Evolutionary conservation across 345 rosid species (phyloP).

Genomic region (Turritis glabra): DNA sequence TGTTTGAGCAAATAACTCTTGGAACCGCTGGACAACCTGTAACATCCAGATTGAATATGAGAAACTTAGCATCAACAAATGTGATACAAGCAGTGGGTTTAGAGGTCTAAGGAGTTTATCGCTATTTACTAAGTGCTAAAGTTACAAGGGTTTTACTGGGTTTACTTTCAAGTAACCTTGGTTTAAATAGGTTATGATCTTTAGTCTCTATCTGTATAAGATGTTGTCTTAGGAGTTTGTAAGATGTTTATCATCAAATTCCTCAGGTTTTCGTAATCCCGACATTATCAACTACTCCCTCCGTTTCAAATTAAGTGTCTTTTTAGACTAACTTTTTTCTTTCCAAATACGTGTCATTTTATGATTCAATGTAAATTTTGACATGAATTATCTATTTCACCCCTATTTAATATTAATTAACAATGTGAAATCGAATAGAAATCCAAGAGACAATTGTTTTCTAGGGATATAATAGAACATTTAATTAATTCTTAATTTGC

Average conservation of each 20-base stretch:
- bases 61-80: slow-evolving; percentile 1
- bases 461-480: neutral
- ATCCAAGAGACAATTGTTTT: neutral
- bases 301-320: neutral
- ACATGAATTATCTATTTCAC: neutral
- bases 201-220: slow-evolving; percentile 11
- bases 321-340: neutral
- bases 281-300: neutral
- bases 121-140: neutral
- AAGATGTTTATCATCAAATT: neutral
- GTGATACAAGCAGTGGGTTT: neutral
- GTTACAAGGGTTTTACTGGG: slow-evolving; percentile 7
- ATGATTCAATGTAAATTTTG: neutral
- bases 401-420: neutral
- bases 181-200: slow-evolving; percentile 14
- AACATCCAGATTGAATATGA: slow-evolving; percentile 31
- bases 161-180: too few species aligned
- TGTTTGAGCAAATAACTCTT: slow-evolving; percentile 97
- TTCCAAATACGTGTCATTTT: neutral
- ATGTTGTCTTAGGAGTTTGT: slow-evolving; percentile 4
- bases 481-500: neutral
- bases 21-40: slow-evolving; percentile 99
- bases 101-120: neutral
- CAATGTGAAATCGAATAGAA: neutral
- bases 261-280: neutral